Percentiles rank a stretch among this genome's conserved stretches.
Conservation (phyloP, 805 yeast species). For the Candida adriatica region DNA sequence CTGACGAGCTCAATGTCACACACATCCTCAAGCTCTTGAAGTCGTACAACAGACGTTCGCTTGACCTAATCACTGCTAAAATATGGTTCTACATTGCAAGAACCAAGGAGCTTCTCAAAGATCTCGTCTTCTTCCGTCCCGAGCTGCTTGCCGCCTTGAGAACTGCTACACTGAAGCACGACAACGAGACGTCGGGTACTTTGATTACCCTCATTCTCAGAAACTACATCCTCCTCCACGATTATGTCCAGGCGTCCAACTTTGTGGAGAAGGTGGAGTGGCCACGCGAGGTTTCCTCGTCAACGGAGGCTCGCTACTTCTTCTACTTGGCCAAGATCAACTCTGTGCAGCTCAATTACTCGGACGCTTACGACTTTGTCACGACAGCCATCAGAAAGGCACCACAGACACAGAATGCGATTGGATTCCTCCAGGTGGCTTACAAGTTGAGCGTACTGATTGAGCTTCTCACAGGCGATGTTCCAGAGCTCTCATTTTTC, state of each 20-base stretch:
- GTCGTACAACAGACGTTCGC: slow-evolving; percentile 67
- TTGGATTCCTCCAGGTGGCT: slow-evolving; percentile 85
- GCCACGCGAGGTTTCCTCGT: slow-evolving; percentile 78
- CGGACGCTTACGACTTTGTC: slow-evolving; percentile 82
- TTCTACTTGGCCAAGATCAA: slow-evolving; percentile 87
- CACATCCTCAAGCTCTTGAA: slow-evolving; percentile 43
- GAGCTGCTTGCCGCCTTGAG: slow-evolving; percentile 69
- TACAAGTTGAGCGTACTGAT: slow-evolving; percentile 82
- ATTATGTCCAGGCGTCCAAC: slow-evolving; percentile 81
- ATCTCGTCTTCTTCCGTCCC: slow-evolving; percentile 56
- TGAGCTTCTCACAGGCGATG: slow-evolving; percentile 92
- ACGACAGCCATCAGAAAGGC: slow-evolving; percentile 95
- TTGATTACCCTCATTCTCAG: slow-evolving; percentile 81
- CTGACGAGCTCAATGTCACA: slow-evolving; percentile 46
- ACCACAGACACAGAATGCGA: slow-evolving; percentile 80
- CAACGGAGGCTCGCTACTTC: slow-evolving; percentile 86
- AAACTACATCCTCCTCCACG: slow-evolving; percentile 69
- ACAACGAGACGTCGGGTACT: slow-evolving; percentile 84
- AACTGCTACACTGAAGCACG: slow-evolving; percentile 87
- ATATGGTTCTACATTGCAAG: slow-evolving; percentile 88
- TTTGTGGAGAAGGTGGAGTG: slow-evolving; percentile 84
- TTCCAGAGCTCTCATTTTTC: slow-evolving; percentile 84
- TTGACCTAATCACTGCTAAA: slow-evolving; percentile 84
- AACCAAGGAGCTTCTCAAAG: slow-evolving; percentile 55
- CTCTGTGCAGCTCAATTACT: slow-evolving; percentile 88